These are phyloP conservation scores for Posidonia australis DNA, from an alignment of 106 monocot genomes.

Conservation along the genomic window DNA sequence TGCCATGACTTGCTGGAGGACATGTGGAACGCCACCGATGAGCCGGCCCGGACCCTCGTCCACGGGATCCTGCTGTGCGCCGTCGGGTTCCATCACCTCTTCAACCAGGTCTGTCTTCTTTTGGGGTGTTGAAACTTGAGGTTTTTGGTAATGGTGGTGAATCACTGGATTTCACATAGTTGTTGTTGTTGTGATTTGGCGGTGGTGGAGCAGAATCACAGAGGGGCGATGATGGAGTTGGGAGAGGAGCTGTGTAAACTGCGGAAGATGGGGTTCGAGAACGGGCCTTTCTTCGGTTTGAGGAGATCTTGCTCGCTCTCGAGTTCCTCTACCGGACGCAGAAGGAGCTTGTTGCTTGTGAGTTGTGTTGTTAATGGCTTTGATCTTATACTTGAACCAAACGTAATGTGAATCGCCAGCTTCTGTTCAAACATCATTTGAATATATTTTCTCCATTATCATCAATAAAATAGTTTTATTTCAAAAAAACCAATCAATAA, in stretches of 20 bases:
- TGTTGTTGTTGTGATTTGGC: background rate
- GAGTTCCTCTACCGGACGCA: constrained; percentile 82
- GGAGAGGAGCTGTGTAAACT: constrained; percentile 88
- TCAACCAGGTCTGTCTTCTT: constrained; percentile 47
- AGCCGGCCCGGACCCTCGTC: constrained; percentile 61
- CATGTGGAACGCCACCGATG: constrained; percentile 72
- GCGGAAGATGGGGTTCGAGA: constrained; percentile 58
- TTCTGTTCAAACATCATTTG: no score
- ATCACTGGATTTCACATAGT: background rate
- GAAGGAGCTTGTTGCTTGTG: constrained; percentile 84
- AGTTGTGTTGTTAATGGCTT: no score
- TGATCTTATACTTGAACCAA: no score
- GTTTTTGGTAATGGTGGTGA: no score
- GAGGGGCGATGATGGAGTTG: constrained; percentile 93
- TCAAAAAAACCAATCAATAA: no score
- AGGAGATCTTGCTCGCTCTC: constrained; percentile 59
- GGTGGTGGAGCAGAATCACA: constrained; percentile 47
- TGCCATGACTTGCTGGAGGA: constrained; percentile 86
- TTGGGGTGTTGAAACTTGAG: no score
- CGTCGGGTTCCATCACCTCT: constrained; percentile 77
- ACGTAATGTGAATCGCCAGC: no score
- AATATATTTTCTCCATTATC: no score
- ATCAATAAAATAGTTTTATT: no score
- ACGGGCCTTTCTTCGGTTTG: constrained; percentile 61
- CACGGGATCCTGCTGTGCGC: constrained; percentile 85